A percentile compares a stretch with the other conserved stretches of the same genome.
These are phyloP conservation scores for Podaxis pistillaris DNA, from an alignment of 768 basidiomycete genomes.

Conservation along the genomic window DNA sequence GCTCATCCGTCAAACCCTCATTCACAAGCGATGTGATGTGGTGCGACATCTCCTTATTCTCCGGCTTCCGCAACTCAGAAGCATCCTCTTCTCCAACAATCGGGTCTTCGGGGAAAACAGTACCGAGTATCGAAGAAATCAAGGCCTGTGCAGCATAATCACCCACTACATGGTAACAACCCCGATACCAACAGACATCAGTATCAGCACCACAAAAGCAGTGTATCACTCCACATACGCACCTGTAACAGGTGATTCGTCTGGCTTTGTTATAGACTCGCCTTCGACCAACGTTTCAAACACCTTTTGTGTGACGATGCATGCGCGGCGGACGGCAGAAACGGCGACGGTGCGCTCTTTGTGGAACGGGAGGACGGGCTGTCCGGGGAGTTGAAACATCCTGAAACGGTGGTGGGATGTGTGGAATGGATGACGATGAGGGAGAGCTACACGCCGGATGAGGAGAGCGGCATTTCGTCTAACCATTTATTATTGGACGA, in stretches of 20 bases:
- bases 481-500: background rate
- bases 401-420: background rate
- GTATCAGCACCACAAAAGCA: background rate
- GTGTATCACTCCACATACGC: slow-evolving; percentile 13
- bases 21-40: slow-evolving; percentile 83
- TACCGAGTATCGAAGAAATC: slow-evolving; percentile 74
- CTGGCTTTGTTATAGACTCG: slow-evolving; percentile 86
- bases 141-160: slow-evolving; percentile 95
- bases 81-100: slow-evolving; percentile 98
- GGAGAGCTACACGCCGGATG: background rate
- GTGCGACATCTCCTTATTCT: slow-evolving; percentile 43
- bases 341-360: slow-evolving; percentile 54
- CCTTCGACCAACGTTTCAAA: slow-evolving; percentile 83
- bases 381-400: background rate
- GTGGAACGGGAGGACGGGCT: background rate
- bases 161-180: slow-evolving; percentile 54
- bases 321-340: slow-evolving; percentile 85
- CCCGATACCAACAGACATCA: background rate
- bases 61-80: slow-evolving; percentile 60
- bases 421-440: background rate
- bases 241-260: slow-evolving; percentile 93
- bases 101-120: slow-evolving; percentile 79
- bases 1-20: slow-evolving; percentile 61
- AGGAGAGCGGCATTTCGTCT: slow-evolving; percentile 3
- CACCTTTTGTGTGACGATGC: slow-evolving; percentile 77